phyloP scores from a whole-genome alignment of 345 rosid species.

The Eucalyptus sp. region DNA sequence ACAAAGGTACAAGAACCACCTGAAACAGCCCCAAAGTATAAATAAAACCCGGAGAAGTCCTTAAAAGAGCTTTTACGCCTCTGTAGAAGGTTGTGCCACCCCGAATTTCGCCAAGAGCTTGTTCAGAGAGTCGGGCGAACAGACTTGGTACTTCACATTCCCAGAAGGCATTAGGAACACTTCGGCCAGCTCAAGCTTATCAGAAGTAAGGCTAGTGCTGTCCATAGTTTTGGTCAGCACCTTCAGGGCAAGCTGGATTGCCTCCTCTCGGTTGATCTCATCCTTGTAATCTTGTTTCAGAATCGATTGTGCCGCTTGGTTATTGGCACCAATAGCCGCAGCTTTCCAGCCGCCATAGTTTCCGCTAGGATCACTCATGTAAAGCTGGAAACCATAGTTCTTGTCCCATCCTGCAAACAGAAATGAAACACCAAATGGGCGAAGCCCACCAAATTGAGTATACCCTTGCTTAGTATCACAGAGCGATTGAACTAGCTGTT shows the following conservation, averaged over 20 bases:
- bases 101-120: conserved; percentile 74
- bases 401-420: conserved; percentile 97
- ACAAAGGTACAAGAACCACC: background rate
- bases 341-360: conserved; percentile 98
- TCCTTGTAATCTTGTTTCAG: conserved; percentile 96
- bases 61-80: conserved; percentile 12
- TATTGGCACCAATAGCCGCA: conserved; percentile 91
- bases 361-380: conserved; percentile 95
- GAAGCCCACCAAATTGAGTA: conserved; percentile 95
- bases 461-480: conserved; percentile 97
- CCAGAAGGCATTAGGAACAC: conserved; percentile 71
- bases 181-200: conserved; percentile 92
- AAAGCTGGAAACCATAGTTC: conserved; percentile 82
- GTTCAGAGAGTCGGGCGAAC: conserved; percentile 61
- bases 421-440: conserved; percentile 92
- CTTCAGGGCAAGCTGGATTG: conserved; percentile 80
- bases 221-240: conserved; percentile 98
- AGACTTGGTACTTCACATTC: conserved; percentile 77
- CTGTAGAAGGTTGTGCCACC: conserved; percentile 71
- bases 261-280: conserved; percentile 80
- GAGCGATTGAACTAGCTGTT: conserved; percentile 92
- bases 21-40: background rate
- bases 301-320: conserved; percentile 97
- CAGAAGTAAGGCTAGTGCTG: conserved; percentile 90
- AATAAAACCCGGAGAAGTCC: background rate